Base-by-base conservation (phyloP, 1,284 basidiomycete species). In the Boletus smithii region DNA sequence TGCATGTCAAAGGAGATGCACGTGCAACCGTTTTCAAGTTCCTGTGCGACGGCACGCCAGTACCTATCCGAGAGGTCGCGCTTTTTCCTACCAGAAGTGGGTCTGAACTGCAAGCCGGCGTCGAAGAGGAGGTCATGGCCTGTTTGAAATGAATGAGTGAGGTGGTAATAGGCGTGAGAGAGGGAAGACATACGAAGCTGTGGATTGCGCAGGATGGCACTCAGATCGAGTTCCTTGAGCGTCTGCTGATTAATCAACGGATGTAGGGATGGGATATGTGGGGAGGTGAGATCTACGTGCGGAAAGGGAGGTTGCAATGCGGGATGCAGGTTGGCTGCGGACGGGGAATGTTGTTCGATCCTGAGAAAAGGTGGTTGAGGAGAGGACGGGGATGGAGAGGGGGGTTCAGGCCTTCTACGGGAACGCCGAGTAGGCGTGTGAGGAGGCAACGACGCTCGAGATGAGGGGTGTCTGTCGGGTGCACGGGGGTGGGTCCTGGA, bases 121-220 rank as follows among this genome's bases (percentile, higher is more conserved):
- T 91, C 92, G 59, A 95, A 95, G 52, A 95, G 80, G 53, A 95
- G 77, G 69, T 97, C 93, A 65, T 97, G 93, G 35, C 92, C 87
- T 86, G 55, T 53, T 32, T 54, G 51, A 47, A 53, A 40, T 42
- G 44, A 27, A 53, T 63, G 48, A 59, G 54, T 31, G 27, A 16
- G 5, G 4, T 11, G 26, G 53, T 10, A 7, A 33, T 6, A 22
- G 39, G 51, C 10, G 41, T 29, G 45, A 46, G 42, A 46, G 42
- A 27, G 55, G 13, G 48, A 42, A 20, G 43, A 83, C 85, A 70
- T 67, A 89, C 87, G 85, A 52, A 97, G 83, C 67, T 94, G 91
- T 20, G 90, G 88, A 63, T 93, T 93, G 48, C 88, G 82, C 51
- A 95, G 76, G 56, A 95, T 93, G 52, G 88, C 81, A 53, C 85